Percentiles rank a stretch among this genome's conserved stretches.
Conservation (phyloP, 306 rosid genomes). For the Quercus suber region DNA sequence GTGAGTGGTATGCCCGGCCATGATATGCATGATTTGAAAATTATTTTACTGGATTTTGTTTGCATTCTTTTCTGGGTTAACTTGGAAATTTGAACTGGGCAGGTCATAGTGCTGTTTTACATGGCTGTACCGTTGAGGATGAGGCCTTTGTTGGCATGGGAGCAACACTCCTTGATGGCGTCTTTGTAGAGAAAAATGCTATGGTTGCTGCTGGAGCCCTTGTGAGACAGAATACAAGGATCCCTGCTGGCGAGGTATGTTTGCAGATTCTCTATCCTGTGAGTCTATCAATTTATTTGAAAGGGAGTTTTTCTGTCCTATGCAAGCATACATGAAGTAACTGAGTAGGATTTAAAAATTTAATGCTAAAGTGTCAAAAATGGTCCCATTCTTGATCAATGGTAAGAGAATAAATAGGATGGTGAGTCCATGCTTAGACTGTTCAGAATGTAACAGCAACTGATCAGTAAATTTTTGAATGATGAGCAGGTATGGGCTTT, state of each 20-base stretch:
- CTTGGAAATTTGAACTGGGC: conserved; percentile 17
- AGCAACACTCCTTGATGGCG: conserved; percentile 88
- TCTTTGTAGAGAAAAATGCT: conserved; percentile 73
- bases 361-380: not conserved
- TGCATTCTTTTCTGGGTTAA: not conserved
- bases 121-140: conserved; percentile 90
- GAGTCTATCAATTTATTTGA: not conserved
- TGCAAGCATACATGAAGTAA: not conserved
- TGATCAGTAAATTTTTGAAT: not conserved
- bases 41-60: not conserved
- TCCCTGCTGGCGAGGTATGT: conserved; percentile 86
- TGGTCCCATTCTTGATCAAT: not conserved
- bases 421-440: not conserved
- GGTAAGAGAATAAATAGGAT: not conserved
- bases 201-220: conserved; percentile 97
- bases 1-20: conserved; percentile 43
- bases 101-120: conserved; percentile 91
- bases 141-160: conserved; percentile 98
- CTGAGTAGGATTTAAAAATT: not conserved
- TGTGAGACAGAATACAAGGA: conserved; percentile 82
- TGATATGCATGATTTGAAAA: not conserved
- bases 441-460: not conserved
- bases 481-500: not conserved
- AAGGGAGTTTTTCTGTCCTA: not conserved
- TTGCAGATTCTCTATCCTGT: not conserved